Conservation (phyloP, 129 eudicot species). For the Flaveria brownii region DNA sequence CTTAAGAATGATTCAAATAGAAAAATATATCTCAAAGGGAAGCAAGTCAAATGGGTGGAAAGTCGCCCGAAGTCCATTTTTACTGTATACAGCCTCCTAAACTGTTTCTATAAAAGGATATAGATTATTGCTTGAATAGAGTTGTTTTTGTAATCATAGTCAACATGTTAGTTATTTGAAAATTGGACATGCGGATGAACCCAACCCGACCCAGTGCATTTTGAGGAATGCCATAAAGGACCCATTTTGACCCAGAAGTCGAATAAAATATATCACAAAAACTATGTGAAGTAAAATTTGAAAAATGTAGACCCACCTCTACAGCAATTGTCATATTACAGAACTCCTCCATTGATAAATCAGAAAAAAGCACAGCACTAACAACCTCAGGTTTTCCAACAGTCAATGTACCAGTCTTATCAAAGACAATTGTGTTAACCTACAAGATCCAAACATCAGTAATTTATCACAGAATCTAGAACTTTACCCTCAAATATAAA, state of each 20-base stretch:
- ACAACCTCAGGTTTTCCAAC: slow-evolving; percentile 46
- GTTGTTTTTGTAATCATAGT: not conserved
- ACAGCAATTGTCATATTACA: slow-evolving; percentile 37
- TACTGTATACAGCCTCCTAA: not conserved
- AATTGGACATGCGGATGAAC: not conserved
- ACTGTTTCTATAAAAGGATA: not conserved
- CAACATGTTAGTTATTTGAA: not conserved
- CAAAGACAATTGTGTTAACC: slow-evolving; percentile 45
- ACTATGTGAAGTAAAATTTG: slow-evolving; percentile 15
- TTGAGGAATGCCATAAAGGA: not conserved
- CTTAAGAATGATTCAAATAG: no score
- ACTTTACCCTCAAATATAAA: not conserved
- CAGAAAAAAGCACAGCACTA: slow-evolving; percentile 30
- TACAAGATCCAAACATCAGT: slow-evolving; percentile 15
- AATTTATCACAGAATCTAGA: slow-evolving; percentile 1
- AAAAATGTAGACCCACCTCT: slow-evolving; percentile 34
- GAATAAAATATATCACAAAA: not conserved
- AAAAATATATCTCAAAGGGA: not conserved
- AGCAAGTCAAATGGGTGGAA: not conserved
- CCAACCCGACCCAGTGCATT: not conserved
- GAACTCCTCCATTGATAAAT: slow-evolving; percentile 35
- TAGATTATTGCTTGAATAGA: not conserved
- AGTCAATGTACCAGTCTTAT: slow-evolving; percentile 45
- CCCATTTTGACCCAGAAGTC: not conserved
- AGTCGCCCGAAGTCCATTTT: not conserved